Evolutionary conservation across 2,329 filamentous ascomycete species (phyloP).

Genomic region (Geosmithia morbida): DNA sequence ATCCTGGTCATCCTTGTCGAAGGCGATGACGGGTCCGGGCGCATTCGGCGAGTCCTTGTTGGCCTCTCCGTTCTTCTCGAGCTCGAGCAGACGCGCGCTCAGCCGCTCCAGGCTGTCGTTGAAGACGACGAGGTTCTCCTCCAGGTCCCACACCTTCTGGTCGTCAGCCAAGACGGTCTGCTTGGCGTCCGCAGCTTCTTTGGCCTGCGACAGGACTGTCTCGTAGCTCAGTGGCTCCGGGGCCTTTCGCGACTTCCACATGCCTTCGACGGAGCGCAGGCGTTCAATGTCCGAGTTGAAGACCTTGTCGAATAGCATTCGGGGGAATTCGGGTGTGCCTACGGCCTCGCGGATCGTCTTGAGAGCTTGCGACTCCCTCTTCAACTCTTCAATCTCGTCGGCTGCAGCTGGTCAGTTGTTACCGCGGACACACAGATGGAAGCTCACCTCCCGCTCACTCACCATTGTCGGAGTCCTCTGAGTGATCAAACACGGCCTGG

Average conservation of each 20-base stretch:
- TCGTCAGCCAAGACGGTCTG: constrained; percentile 47
- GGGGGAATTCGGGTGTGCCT: constrained; percentile 61
- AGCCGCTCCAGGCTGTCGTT: constrained; percentile 68
- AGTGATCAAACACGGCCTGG: constrained; percentile 65
- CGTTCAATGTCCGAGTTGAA: constrained; percentile 76
- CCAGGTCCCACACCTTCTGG: constrained; percentile 66
- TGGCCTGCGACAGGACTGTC: constrained; percentile 36
- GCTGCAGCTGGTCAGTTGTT: constrained; percentile 16
- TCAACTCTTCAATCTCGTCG: constrained; percentile 76
- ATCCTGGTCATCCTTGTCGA: constrained; percentile 95
- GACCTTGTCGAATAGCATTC: constrained; percentile 83
- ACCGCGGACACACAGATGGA: too few relatives aligned
- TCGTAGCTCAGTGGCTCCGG: constrained; percentile 64
- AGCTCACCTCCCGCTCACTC: constrained; percentile 18
- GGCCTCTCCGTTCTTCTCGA: constrained; percentile 26
- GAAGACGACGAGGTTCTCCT: constrained; percentile 78
- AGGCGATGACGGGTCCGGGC: constrained; percentile 55
- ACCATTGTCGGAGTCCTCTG: constrained; percentile 70
- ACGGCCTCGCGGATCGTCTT: constrained; percentile 72
- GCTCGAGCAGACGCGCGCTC: constrained; percentile 54
- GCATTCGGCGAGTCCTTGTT: constrained; percentile 25
- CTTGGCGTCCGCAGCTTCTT: constrained; percentile 30
- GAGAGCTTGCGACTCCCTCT: constrained; percentile 68
- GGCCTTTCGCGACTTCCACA: constrained; percentile 78
- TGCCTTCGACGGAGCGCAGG: constrained; percentile 75